Percentiles rank a stretch among this genome's conserved stretches.
These are phyloP conservation scores for Geotrichum armillariae DNA, from an alignment of 1,139 yeast species.

Conservation along the genomic window DNA sequence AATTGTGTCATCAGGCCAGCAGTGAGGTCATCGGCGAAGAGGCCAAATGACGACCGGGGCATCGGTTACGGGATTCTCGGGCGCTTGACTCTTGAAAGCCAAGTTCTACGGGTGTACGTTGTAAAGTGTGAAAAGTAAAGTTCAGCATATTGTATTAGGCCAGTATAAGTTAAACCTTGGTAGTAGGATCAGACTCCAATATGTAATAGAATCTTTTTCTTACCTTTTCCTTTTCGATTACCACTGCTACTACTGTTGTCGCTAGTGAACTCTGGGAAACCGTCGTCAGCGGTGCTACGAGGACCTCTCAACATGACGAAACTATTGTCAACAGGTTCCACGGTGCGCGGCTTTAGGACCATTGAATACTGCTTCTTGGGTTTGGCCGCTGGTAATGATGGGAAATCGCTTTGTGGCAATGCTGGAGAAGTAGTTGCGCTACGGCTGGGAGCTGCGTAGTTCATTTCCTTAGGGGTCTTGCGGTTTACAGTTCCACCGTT, in stretches of 20 bases:
- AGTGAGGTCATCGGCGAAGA: too few species aligned
- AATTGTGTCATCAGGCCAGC: too few species aligned
- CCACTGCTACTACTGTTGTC: neutral
- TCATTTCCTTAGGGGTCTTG: neutral
- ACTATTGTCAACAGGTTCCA: constrained; percentile 11
- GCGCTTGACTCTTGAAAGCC: too few species aligned
- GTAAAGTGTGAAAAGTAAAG: too few species aligned
- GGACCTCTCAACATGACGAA: constrained; percentile 17
- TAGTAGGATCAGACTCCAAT: constrained; percentile 26
- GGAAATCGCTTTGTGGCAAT: constrained; percentile 3
- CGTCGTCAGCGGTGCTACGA: constrained; percentile 4
- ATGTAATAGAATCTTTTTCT: constrained; percentile 30
- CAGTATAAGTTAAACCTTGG: too few species aligned
- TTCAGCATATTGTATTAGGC: too few species aligned
- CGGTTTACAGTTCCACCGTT: neutral
- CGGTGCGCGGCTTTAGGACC: constrained; percentile 16
- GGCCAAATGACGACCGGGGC: too few species aligned
- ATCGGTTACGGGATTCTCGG: too few species aligned
- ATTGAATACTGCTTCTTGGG: constrained; percentile 4
- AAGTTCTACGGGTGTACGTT: too few species aligned
- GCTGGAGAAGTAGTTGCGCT: constrained; percentile 3
- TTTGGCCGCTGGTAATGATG: constrained; percentile 11
- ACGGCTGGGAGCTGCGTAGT: neutral
- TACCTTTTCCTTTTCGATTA: constrained; percentile 26
- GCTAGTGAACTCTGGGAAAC: neutral